Evolutionary conservation across 2,329 filamentous ascomycete genomes (phyloP).

Genomic region (Alternaria brassicae): DNA sequence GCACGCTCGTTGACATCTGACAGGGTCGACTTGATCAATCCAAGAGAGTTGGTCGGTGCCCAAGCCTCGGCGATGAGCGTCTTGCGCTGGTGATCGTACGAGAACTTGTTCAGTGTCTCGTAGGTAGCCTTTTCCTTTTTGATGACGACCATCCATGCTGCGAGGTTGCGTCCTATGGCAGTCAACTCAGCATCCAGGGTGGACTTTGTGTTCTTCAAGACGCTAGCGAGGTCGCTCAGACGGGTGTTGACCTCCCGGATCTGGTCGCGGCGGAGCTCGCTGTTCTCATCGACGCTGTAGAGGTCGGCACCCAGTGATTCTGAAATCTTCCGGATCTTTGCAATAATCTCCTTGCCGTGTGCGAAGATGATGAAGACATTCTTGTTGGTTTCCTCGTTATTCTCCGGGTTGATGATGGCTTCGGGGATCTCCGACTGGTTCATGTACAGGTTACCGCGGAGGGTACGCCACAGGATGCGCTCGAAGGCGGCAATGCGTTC

Average conservation of each 20-base stretch:
- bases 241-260: constrained; percentile 97
- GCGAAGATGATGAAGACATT: constrained; percentile 99
- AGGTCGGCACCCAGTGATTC: constrained; percentile 95
- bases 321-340: constrained; percentile 98
- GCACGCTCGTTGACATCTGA: constrained; percentile 97
- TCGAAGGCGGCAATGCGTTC: constrained; percentile 96
- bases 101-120: constrained; percentile 93
- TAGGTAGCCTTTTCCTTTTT: constrained; percentile 99
- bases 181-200: constrained; percentile 92
- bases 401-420: constrained; percentile 86
- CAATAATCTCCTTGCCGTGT: constrained; percentile 96
- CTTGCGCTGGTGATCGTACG: constrained; percentile 92
- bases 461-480: constrained; percentile 94
- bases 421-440: constrained; percentile 99
- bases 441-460: constrained; percentile 99
- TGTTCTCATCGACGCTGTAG: constrained; percentile 97
- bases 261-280: constrained; percentile 91
- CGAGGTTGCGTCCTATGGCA: constrained; percentile 89
- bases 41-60: constrained; percentile 91
- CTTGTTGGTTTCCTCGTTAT: constrained; percentile 91
- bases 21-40: constrained; percentile 88
- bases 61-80: constrained; percentile 97
- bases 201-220: constrained; percentile 92
- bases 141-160: constrained; percentile 96
- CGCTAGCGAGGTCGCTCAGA: constrained; percentile 87